A percentile compares a stretch with the other conserved stretches of the same genome.
Evolutionary conservation across 2,329 filamentous ascomycete species (phyloP).

Genomic region (Neoarthrinium moseri): DNA sequence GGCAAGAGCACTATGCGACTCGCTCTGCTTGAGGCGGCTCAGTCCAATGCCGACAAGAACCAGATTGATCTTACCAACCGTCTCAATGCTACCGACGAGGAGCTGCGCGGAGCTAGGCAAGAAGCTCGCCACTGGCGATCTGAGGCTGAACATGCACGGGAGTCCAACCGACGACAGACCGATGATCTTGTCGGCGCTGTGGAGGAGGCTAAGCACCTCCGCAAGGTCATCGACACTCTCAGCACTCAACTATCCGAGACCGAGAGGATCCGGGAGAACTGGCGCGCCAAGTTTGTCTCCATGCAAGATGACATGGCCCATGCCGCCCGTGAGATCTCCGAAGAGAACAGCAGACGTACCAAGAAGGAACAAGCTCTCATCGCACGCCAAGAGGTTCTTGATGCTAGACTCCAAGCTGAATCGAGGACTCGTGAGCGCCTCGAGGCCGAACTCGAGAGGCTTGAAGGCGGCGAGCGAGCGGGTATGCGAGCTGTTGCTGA

Average conservation of each 20-base stretch:
- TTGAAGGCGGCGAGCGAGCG: conserved; percentile 63
- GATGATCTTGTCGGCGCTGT: conserved; percentile 47
- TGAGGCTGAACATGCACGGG: conserved; percentile 59
- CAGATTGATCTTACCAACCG: conserved; percentile 56
- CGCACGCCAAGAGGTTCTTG: conserved; percentile 77
- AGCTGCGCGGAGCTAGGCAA: conserved; percentile 54
- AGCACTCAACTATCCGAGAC: conserved; percentile 82
- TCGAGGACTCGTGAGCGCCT: conserved; percentile 66
- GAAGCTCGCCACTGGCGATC: conserved; percentile 60
- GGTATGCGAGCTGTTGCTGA: conserved; percentile 64
- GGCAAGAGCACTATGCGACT: conserved; percentile 60
- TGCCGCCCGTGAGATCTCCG: conserved; percentile 75
- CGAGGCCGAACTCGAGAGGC: conserved; percentile 63
- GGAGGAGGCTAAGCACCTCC: conserved; percentile 70
- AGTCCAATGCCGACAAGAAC: conserved; percentile 53
- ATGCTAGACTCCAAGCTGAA: conserved; percentile 74
- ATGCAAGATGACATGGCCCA: conserved; percentile 84
- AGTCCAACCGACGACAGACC: conserved; percentile 47
- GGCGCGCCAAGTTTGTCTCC: conserved; percentile 79
- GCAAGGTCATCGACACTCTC: conserved; percentile 70
- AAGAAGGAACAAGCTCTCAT: conserved; percentile 78
- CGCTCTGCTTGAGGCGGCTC: conserved; percentile 67
- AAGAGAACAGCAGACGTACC: conserved; percentile 77
- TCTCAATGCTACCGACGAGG: conserved; percentile 50
- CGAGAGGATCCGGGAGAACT: conserved; percentile 77